Evolutionary conservation across 2,329 filamentous ascomycete species (phyloP).

Genomic region (Plectosphaerella sp.): DNA sequence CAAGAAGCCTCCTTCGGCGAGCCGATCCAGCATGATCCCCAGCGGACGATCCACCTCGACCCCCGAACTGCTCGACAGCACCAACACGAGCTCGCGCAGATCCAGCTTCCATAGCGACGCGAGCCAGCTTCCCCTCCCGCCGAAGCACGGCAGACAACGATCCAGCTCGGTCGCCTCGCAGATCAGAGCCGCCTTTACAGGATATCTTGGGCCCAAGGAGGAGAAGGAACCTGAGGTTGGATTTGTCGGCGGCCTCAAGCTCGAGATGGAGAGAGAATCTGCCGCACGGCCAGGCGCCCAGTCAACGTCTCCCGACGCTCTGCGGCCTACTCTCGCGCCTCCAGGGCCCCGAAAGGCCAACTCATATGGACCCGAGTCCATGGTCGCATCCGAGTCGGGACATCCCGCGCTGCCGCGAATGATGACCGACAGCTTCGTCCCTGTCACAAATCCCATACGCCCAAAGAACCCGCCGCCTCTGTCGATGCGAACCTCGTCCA

Average conservation of each 20-base stretch:
- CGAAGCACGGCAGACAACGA: slow-evolving; percentile 4
- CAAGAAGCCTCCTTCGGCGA: slow-evolving; percentile 26
- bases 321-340: background rate
- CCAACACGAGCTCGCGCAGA: background rate
- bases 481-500: slow-evolving; percentile 22
- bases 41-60: slow-evolving; percentile 7
- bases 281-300: slow-evolving; percentile 8
- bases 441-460: background rate
- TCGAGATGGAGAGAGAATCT: slow-evolving; percentile 31
- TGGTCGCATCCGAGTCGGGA: background rate
- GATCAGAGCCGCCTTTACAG: slow-evolving; percentile 9
- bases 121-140: slow-evolving; percentile 1
- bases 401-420: background rate
- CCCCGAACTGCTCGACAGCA: background rate
- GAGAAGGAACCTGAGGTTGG: slow-evolving; percentile 18
- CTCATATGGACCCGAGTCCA: slow-evolving; percentile 8
- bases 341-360: slow-evolving; percentile 4
- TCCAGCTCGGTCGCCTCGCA: slow-evolving; percentile 13
- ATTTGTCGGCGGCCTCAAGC: slow-evolving; percentile 37
- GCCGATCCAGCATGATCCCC: background rate
- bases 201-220: slow-evolving; percentile 8
- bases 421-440: background rate
- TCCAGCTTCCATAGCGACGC: background rate
- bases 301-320: slow-evolving; percentile 1
- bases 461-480: slow-evolving; percentile 22